Conservation (phyloP, 1,139 yeast species). For the Pichia sp. region DNA sequence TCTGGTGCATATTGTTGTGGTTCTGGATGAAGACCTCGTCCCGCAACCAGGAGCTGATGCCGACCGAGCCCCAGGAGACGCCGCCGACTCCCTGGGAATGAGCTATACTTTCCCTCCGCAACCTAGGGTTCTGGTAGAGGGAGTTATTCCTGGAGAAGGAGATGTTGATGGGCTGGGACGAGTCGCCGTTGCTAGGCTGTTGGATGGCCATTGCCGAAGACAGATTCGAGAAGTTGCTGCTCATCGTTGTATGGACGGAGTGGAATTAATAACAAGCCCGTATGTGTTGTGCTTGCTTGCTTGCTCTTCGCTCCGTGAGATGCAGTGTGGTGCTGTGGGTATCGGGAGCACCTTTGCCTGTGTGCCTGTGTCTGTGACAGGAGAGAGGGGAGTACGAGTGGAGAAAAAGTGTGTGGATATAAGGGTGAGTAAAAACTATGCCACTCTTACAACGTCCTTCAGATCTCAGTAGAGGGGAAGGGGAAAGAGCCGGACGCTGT, state of each 20-base stretch:
- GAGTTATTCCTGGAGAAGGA: constrained; percentile 32
- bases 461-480: no score
- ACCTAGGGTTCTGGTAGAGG: constrained; percentile 43
- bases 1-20: constrained; percentile 7
- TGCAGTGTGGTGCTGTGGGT: no score
- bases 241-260: constrained; percentile 4
- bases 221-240: constrained; percentile 9
- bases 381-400: not conserved
- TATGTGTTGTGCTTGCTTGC: not conserved
- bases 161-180: constrained; percentile 33
- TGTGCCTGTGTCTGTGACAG: not conserved
- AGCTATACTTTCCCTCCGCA: constrained; percentile 84
- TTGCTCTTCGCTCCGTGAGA: no score
- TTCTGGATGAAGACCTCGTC: constrained; percentile 69
- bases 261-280: not conserved
- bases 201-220: constrained; percentile 14
- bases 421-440: not conserved
- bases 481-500: no score
- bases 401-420: not conserved
- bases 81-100: constrained; percentile 98
- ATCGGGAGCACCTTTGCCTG: not conserved
- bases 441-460: not conserved
- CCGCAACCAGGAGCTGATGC: constrained; percentile 92
- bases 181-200: constrained; percentile 15
- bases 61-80: constrained; percentile 94